phyloP scores from a whole-genome alignment of 1,139 yeast genomes.

The Kodamaea anthophila region DNA sequence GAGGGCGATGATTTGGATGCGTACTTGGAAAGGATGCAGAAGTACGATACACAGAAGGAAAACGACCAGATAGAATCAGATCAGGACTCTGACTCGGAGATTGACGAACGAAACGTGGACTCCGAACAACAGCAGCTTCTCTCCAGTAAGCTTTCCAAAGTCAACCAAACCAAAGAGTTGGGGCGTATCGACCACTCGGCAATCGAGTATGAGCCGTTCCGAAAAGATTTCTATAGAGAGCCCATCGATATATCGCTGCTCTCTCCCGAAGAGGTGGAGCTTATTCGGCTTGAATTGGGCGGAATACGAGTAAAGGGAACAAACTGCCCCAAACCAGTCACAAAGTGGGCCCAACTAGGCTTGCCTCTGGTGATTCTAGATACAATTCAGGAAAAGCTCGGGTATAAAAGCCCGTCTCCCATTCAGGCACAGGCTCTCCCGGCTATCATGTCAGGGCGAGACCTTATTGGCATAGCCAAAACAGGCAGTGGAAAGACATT shows the following conservation, averaged over 20 bases:
- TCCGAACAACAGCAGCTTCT: constrained; percentile 21
- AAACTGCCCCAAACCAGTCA: constrained; percentile 59
- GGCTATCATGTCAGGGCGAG: constrained; percentile 82
- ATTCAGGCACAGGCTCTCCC: constrained; percentile 93
- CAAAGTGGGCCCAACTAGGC: constrained; percentile 79
- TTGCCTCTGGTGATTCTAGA: constrained; percentile 54
- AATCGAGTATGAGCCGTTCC: constrained; percentile 47
- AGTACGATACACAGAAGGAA: too few relatives aligned
- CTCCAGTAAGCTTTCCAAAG: constrained; percentile 22
- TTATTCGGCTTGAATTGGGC: constrained; percentile 50
- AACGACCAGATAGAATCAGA: not conserved
- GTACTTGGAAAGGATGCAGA: constrained; percentile 3
- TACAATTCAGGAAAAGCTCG: constrained; percentile 43
- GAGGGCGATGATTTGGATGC: constrained; percentile 9
- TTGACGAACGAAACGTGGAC: constrained; percentile 15
- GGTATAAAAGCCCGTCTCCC: constrained; percentile 67
- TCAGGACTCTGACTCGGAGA: constrained; percentile 7
- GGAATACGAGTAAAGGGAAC: constrained; percentile 60
- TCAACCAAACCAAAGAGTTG: constrained; percentile 32
- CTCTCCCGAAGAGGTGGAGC: constrained; percentile 46
- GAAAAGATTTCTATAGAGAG: constrained; percentile 61
- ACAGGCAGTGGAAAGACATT: constrained; percentile 97
- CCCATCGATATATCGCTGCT: constrained; percentile 48
- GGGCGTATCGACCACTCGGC: constrained; percentile 39
- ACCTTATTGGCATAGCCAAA: constrained; percentile 89